Evolutionary conservation across 148 eudicot species (phyloP).

Genomic region (Euryodendron excelsum): DNA sequence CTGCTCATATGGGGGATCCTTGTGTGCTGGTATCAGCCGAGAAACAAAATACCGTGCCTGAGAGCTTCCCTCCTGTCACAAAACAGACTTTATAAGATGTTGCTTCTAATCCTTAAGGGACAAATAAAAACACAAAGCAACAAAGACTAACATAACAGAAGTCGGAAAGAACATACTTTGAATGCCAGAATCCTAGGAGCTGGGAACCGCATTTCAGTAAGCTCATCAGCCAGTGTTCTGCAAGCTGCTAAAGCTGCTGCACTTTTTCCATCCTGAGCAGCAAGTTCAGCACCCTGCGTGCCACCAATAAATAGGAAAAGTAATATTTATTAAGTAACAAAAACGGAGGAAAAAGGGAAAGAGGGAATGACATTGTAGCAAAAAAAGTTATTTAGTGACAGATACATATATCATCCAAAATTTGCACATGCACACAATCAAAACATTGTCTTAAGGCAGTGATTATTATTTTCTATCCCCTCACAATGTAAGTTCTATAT

Average conservation of each 20-base stretch:
- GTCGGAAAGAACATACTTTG: slow-evolving; percentile 46
- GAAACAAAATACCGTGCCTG: slow-evolving; percentile 94
- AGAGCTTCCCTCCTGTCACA: slow-evolving; percentile 87
- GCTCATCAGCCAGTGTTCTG: slow-evolving; percentile 97
- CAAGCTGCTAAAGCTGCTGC: slow-evolving; percentile 99
- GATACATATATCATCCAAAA: background rate
- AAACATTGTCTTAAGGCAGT: background rate
- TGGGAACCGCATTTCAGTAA: slow-evolving; percentile 88
- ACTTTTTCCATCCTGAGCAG: slow-evolving; percentile 78
- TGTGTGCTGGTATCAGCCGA: slow-evolving; percentile 92
- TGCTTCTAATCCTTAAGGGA: background rate
- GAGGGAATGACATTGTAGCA: background rate
- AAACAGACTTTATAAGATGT: slow-evolving; percentile 12
- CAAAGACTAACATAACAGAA: background rate
- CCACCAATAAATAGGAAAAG: slow-evolving; percentile 14
- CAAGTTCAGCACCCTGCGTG: slow-evolving; percentile 85
- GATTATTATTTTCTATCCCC: background rate
- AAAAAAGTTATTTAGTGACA: background rate
- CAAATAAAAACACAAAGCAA: background rate
- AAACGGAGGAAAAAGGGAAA: background rate
- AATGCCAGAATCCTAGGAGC: slow-evolving; percentile 98
- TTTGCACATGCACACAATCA: background rate
- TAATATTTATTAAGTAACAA: background rate
- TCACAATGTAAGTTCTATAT: background rate
- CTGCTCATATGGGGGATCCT: slow-evolving; percentile 97